Base-by-base conservation (phyloP, 129 eudicot species). In the Lactuca saligna region DNA sequence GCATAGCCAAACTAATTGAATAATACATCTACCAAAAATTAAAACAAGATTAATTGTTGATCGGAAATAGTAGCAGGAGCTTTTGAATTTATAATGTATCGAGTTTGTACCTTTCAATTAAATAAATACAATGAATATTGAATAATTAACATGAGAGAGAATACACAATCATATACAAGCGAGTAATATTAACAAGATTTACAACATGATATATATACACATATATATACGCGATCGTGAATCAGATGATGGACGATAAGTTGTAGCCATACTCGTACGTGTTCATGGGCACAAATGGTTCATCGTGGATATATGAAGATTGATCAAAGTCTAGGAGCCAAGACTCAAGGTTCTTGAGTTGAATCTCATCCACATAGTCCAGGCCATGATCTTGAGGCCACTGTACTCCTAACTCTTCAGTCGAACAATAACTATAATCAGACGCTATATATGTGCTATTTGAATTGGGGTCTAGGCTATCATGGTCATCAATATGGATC, bases 241-340 rank as follows among this genome's bases (percentile, higher is more conserved):
- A 63, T 76, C 81, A 76, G 54, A 54, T 69, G 53, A 69, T 63
- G 6, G 71, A 17, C 34, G 60, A 38, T 6, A 68, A 11, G 42
- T 76, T 69, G 66, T 69, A 76, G 54, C 63, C 74, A 54, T 62
- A 69, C 63, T 17, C 31, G 59, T 69, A 69, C 3, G 75, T 54
- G 37, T 69, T 61, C 66, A 54, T 62, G 33, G 75, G 75, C 66
- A 69, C 70, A 44, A 13, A 54, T 3, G 81, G 59, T 62, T 7
- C 75, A 54, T 69, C 76, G 8, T 33, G 38, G 51, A 31, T 69
- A 63, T 31, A 69, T 41, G 32, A 37, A 12, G 81, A 56, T 4
- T 71, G 25, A 69, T 76, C 81, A 33, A 76, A 32, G 51, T 76
- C 81, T 61, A 76, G 64, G 64, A 76, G 81, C 81, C 81, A 76